Evolutionary conservation across 176 grass and related monocot genomes (phyloP).

Genomic region (Oryza glumipatula): DNA sequence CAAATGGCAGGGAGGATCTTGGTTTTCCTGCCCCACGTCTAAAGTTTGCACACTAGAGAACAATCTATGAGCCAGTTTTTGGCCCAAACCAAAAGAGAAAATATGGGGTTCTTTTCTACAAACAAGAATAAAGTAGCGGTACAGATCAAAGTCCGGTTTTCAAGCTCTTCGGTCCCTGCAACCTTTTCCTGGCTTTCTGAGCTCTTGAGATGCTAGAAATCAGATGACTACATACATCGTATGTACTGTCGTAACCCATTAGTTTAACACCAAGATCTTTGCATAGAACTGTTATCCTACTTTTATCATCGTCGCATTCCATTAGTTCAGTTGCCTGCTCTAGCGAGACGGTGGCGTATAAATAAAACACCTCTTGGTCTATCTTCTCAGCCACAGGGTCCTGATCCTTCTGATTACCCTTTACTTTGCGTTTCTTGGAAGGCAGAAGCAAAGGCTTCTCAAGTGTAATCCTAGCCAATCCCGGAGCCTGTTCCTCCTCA

Average conservation of each 20-base stretch:
- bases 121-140: background rate
- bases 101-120: constrained; percentile 13
- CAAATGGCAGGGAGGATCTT: background rate
- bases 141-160: constrained; percentile 37
- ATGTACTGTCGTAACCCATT: constrained; percentile 69
- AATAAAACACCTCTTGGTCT: constrained; percentile 41
- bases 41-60: background rate
- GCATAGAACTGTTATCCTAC: constrained; percentile 62
- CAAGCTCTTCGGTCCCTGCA: constrained; percentile 41
- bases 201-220: constrained; percentile 65
- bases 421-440: background rate
- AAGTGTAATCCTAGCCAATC: constrained; percentile 65
- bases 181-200: constrained; percentile 53
- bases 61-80: background rate
- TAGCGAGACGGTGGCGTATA: constrained; percentile 58
- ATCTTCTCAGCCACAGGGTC: constrained; percentile 31
- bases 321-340: constrained; percentile 60
- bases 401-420: constrained; percentile 36
- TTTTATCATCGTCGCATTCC: constrained; percentile 51
- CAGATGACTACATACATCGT: constrained; percentile 47
- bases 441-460: constrained; percentile 9
- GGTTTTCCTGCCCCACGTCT: background rate
- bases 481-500: constrained; percentile 56
- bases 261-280: constrained; percentile 67
- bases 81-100: constrained; percentile 6